Percentiles rank a stretch among this genome's conserved stretches.
These are phyloP conservation scores for Kluyveromyces dobzhanskii DNA, from an alignment of 805 yeast genomes.

Conservation along the genomic window DNA sequence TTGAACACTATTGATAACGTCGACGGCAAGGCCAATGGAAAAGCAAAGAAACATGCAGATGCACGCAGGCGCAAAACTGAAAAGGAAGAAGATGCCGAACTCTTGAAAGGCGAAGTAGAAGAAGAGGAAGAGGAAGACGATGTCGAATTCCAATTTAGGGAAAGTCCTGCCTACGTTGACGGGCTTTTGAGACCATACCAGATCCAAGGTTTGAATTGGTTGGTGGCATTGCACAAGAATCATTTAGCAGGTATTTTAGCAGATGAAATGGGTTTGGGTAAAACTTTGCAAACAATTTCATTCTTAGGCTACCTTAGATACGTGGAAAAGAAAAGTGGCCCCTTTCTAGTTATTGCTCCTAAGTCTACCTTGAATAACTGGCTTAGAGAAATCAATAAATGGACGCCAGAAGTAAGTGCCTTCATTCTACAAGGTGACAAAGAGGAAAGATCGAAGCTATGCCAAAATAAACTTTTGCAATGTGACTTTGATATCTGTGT, in stretches of 20 bases:
- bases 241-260: slow-evolving; percentile 70
- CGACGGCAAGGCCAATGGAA: slow-evolving; percentile 10
- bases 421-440: slow-evolving; percentile 69
- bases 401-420: slow-evolving; percentile 75
- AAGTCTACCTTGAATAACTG: slow-evolving; percentile 77
- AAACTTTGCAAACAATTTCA: slow-evolving; percentile 72
- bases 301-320: slow-evolving; percentile 66
- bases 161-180: slow-evolving; percentile 66
- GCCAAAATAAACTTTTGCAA: slow-evolving; percentile 39
- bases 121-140: slow-evolving; percentile 19
- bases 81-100: slow-evolving; percentile 70
- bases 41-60: slow-evolving; percentile 21
- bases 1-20: slow-evolving; percentile 32
- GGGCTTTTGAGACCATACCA: slow-evolving; percentile 68
- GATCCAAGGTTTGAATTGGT: slow-evolving; percentile 75
- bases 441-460: slow-evolving; percentile 49
- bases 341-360: slow-evolving; percentile 70
- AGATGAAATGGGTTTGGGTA: slow-evolving; percentile 83
- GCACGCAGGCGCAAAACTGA: slow-evolving; percentile 62
- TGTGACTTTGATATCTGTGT: slow-evolving; percentile 68
- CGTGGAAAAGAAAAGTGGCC: slow-evolving; percentile 52
- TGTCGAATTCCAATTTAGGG: slow-evolving; percentile 49
- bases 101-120: slow-evolving; percentile 49
- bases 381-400: slow-evolving; percentile 65
- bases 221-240: slow-evolving; percentile 58